Conservation (phyloP, 225 moss, liverwort and hornwort genomes). For the Neckera pumila region DNA sequence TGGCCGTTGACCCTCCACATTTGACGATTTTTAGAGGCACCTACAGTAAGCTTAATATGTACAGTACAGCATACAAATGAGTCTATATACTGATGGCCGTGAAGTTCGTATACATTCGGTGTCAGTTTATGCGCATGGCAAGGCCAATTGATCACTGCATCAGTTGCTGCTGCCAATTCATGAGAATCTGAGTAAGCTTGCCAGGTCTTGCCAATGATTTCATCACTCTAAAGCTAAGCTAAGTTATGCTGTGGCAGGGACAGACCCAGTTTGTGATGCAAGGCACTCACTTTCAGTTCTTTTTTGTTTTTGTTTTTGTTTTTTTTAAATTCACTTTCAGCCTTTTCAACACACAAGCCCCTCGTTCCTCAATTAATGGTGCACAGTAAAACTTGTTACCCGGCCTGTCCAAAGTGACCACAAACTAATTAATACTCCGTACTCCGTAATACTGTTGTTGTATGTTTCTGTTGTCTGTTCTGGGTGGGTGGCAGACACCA, state of each 20-base stretch:
- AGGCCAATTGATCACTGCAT: background rate
- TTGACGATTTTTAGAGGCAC: too few species aligned
- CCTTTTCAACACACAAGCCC: background rate
- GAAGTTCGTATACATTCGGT: background rate
- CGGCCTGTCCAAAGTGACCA: rapidly evolving
- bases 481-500: background rate
- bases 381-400: background rate
- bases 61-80: background rate
- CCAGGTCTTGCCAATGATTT: background rate
- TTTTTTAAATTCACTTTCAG: too few species aligned
- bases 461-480: background rate
- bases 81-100: background rate
- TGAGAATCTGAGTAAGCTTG: background rate
- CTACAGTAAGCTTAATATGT: too few species aligned
- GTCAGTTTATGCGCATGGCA: background rate
- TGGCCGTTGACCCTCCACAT: too few species aligned
- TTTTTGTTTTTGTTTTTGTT: too few species aligned
- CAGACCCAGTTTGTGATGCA: too few species aligned
- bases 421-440: too few species aligned
- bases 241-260: background rate
- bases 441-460: background rate
- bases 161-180: background rate
- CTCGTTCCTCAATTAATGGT: too few species aligned
- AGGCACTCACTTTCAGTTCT: background rate
- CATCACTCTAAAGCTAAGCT: too few species aligned